Base-by-base conservation (phyloP, 371 early-diverging fungal genomes). In the Blakeslea trispora region DNA sequence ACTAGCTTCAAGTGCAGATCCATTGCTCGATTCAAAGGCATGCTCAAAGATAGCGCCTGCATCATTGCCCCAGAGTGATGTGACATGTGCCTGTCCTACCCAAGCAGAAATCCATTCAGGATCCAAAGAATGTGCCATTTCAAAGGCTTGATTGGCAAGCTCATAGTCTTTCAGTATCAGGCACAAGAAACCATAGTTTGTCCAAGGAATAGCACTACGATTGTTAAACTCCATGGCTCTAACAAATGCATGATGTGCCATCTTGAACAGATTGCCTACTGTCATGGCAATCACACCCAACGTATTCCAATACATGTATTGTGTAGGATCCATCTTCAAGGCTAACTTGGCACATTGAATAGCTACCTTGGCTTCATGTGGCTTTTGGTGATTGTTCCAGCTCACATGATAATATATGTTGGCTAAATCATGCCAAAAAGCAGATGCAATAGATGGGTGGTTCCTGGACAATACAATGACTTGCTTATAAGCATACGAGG, bases 211-310 rank as follows among this genome's bases (percentile, higher is more conserved):
- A 1, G 90, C 84, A 50, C 75, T 79, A 81, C 84, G 72, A 23
- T 82, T 68, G 50, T 88, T 86, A 39, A 78, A 72, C 50, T 90
- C 89, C 52, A 90, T 80, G 2, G 96, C 87, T 62, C 85, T 82
- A 57, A 95, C 85, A 55, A 95, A 82, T 0, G 92, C 88, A 63
- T 95, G 91, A 61, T 96, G 97, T 46, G 90, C 84, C 21, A 92
- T 65, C 51, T 77, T 78, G 14, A 85, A 75, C 31, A 88, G 57
- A 9, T 61, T 50, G 10, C 40, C 41, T 3, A 44, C 53, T 3
- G 64, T 51, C 40, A 84, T 61, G 1, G 87, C 73, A 32, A 87
- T 79, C 1, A 90, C 79, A 22, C 94, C 95, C 45, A 93, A 76
- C 0, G 87, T 75, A 48, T 90, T 91, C 92, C 94, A 92, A 24